Percentiles rank a stretch among this genome's conserved stretches.
Evolutionary conservation across 257 asterid genomes (phyloP).

Genomic region (Ballota nigra): DNA sequence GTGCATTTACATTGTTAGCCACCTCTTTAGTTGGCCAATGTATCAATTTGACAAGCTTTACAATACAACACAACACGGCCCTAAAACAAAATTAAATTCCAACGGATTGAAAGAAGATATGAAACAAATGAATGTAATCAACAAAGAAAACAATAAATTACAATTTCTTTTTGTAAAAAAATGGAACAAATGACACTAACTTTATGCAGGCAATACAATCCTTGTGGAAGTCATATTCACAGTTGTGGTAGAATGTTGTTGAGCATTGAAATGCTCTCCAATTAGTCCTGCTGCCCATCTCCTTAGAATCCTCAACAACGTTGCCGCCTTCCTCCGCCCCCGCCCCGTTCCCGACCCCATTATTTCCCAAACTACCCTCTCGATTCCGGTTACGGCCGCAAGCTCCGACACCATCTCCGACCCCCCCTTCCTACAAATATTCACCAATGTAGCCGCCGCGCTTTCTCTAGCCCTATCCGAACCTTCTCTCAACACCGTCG

Average conservation of each 20-base stretch:
- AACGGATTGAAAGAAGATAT: background rate
- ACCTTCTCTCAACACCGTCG: slow-evolving; percentile 58
- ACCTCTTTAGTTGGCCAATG: background rate
- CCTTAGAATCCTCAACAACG: slow-evolving; percentile 70
- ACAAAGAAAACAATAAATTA: background rate
- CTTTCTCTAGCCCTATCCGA: slow-evolving; percentile 68
- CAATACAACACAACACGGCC: background rate
- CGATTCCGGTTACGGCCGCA: slow-evolving; percentile 60
- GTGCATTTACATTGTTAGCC: slow-evolving; percentile 6
- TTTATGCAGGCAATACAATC: slow-evolving; percentile 25
- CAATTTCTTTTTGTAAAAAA: background rate
- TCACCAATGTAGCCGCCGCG: slow-evolving; percentile 70
- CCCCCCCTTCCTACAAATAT: slow-evolving; percentile 75
- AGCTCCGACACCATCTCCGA: slow-evolving; percentile 68
- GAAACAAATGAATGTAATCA: slow-evolving; percentile 14
- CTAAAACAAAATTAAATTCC: background rate
- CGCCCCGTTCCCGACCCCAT: slow-evolving; percentile 84
- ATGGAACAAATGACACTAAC: background rate
- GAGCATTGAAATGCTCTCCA: slow-evolving; percentile 39
- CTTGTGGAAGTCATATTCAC: slow-evolving; percentile 36
- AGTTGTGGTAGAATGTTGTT: slow-evolving; percentile 28
- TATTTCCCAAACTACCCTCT: slow-evolving; percentile 75
- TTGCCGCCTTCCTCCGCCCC: slow-evolving; percentile 72
- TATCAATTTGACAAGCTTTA: background rate
- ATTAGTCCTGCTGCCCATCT: slow-evolving; percentile 87